Evolutionary conservation across 441 rosid species (phyloP).

Genomic region (Breynia disticha): DNA sequence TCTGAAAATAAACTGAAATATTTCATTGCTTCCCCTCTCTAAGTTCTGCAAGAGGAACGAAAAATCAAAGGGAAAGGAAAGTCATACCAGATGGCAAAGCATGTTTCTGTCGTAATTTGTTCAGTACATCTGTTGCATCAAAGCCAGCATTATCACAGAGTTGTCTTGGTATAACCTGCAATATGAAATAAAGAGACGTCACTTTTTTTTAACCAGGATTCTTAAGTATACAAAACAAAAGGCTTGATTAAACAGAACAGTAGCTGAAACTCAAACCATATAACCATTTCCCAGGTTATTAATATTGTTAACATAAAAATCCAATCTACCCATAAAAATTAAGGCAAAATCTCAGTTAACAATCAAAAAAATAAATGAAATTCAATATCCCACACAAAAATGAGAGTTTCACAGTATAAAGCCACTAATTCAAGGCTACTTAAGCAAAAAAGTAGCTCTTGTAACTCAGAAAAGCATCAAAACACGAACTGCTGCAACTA

Average conservation of each 20-base stretch:
- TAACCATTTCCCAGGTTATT: too few relatives aligned
- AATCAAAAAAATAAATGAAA: too few relatives aligned
- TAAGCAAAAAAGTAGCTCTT: too few relatives aligned
- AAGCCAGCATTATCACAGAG: slow-evolving; percentile 99
- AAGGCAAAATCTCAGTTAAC: too few relatives aligned
- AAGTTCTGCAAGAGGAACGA: not conserved
- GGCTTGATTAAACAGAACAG: not conserved
- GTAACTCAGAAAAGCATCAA: too few relatives aligned
- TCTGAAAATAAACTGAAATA: not conserved
- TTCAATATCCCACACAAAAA: too few relatives aligned
- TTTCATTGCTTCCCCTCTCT: not conserved
- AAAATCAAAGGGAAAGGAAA: not conserved
- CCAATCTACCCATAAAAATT: too few relatives aligned
- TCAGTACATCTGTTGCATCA: slow-evolving; percentile 97
- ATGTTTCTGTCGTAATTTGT: slow-evolving; percentile 95
- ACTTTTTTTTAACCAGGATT: not conserved
- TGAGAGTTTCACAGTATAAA: too few relatives aligned
- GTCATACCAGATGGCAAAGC: slow-evolving; percentile 74
- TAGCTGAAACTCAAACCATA: not conserved
- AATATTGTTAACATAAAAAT: too few relatives aligned
- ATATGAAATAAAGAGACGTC: not conserved
- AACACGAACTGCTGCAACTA: not conserved
- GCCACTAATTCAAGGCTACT: too few relatives aligned
- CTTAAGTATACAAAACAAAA: not conserved
- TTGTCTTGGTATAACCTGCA: slow-evolving; percentile 93